phyloP scores from a whole-genome alignment of 139 green algal species.

The Spirogloea muscicola region DNA sequence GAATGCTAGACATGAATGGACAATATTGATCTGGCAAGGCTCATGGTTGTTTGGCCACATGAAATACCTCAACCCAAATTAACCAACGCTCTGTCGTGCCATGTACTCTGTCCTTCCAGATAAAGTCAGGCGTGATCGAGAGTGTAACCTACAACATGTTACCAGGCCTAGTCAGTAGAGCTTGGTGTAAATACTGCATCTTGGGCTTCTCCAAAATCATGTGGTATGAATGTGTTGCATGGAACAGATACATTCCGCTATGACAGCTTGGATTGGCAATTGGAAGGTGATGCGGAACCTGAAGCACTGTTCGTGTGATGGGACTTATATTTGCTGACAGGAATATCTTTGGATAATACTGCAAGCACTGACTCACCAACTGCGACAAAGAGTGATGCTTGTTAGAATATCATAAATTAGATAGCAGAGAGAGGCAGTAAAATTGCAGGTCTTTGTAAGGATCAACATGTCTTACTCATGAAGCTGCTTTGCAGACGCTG shows the following conservation, averaged over 20 bases:
- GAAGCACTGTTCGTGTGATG: constrained; percentile 91
- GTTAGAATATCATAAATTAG: too few species aligned
- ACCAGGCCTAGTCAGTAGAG: background rate
- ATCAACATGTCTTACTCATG: too few species aligned
- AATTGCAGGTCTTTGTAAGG: too few species aligned
- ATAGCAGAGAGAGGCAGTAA: too few species aligned
- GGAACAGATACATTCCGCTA: background rate
- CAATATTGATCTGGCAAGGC: constrained; percentile 34
- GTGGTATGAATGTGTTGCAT: background rate
- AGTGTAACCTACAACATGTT: constrained; percentile 50
- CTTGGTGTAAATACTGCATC: background rate
- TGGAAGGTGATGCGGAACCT: constrained; percentile 53
- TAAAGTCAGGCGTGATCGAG: constrained; percentile 69
- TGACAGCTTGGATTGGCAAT: background rate
- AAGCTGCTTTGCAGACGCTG: too few species aligned
- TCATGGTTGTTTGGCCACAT: background rate
- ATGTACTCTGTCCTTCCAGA: constrained; percentile 72
- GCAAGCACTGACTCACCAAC: constrained; percentile 58
- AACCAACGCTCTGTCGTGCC: constrained; percentile 87
- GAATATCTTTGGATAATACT: constrained; percentile 70
- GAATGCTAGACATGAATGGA: background rate
- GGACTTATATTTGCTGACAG: constrained; percentile 78
- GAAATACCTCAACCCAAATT: constrained; percentile 62
- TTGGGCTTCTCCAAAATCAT: too few species aligned
- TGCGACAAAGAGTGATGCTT: background rate